Base-by-base conservation (phyloP, 345 rosid genomes). In the Noccaea bulbosa region DNA sequence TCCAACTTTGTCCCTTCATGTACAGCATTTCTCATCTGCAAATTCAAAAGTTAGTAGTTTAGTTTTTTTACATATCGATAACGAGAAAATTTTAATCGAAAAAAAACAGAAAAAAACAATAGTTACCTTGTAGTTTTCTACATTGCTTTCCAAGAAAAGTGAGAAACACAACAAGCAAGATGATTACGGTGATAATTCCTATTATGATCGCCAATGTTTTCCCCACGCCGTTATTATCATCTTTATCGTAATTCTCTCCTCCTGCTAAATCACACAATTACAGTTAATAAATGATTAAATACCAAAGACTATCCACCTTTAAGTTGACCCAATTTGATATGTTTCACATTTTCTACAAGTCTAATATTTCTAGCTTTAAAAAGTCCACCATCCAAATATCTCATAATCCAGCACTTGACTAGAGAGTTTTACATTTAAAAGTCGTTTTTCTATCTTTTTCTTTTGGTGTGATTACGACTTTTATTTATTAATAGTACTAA, bases 201-300 rank as follows among this genome's bases (percentile, higher is more conserved):
- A 93, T 82, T 71, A 93, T 44, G 61, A 93, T 89, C n/a, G 97
- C 92, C 5, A 91, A 81, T 9, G 97, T 87, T 86, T 86, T 93
- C 78, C 85, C 88, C 4, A 85, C 72, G 59, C 80, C 84, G 1
- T 85, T 62, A 64, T 90, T 84, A 16, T 79, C 54, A 16, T 79
- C 54, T 27, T 78, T 15, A 38, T 76, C 70, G 6, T 48, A 45
- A 4, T 53, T 27, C 27, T 61, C 74, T 62, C 46, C 52, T 46
- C 35, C 75, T 62, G 47, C 37, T 6, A 37, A 7, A 54, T n/a
- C 58, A 57, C 38, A 27, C 22, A 48, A 8, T 9, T 14, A 24
- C 30, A 43, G 8, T 63, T 34, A 11, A 11, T 32, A 30, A 43
- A 17, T 17, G 5, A 52, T 14, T 4, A 35, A 34, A 1, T 4